Evolutionary conservation across 805 yeast species (phyloP), one percentile per base, ranked within the genome.

Genomic region (Kuraishia molischiana): DNA sequence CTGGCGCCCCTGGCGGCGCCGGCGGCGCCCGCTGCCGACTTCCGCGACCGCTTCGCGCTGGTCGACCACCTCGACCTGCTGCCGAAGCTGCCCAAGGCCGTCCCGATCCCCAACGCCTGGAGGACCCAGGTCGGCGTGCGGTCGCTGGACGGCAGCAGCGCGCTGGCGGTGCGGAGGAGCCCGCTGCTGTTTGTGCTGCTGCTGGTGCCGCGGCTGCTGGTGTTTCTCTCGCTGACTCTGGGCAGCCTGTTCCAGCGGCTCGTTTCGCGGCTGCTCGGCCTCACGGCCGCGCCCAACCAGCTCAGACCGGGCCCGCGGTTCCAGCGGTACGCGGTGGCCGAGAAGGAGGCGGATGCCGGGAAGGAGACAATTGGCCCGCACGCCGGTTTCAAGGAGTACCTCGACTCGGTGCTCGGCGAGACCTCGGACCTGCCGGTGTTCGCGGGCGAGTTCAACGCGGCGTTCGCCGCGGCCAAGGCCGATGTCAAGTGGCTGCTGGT

Each of bases 401-500:
- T 58, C 3, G 34, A 48, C 13, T 38, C 37, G 10, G 35, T 39
- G 4, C 20, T 55, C 14, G 55, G 53, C 4, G 56, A 53, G 22
- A 37, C 52, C 1, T 34, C 48, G 2, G 59, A 56, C 35, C 41
- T 61, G 32, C 46, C 46, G 1, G 40, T 62, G 14, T 56, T 46
- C 34, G 53, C 54, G 5, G 45, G 49, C 4, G 56, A 58, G 13
- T 71, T 66, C 44, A 70, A 71, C 43, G 63, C 60, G n/a, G 66
- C 69, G 1, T 60, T 61, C 37, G 54, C 57, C 17, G 41, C 47
- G 17, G 59, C 71, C 14, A 63, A 62, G 41, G 45, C 52, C 4
- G 62, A 67, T 19, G 54, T 62, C 24, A 71, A 70, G 50, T 78
- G 75, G 58, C 50, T 80, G 19, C 62, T 77, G 47, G 63, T 79